Base-by-base conservation (phyloP, 192 early-diverging fungal genomes). In the Entomortierella lignicola region DNA sequence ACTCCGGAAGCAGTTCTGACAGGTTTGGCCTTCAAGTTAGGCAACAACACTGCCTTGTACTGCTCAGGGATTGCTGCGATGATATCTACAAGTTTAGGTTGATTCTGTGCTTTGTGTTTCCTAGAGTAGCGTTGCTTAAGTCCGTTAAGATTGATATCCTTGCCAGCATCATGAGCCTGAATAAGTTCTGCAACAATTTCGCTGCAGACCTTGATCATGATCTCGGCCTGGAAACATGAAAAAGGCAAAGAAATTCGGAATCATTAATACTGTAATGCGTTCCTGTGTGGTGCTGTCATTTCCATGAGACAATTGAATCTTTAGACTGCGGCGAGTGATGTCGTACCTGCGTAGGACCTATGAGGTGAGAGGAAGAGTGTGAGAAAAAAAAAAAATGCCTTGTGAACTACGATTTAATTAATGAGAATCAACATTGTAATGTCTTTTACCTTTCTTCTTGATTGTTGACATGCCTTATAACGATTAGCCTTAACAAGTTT, bases 11-110 rank as follows among this genome's bases (percentile, higher is more conserved):
- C 98, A 1, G 98, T 99, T 57, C 98, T 89, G 44, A 99, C 90
- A 17, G 98, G 98, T 85, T 98, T 98, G 34, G 97, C 98, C 61
- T 94, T 93, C 25, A 99, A 86, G 32, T 88, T 88, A 2, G 96
- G 96, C 20, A 99, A 82, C 17, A 99, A 84, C n/a, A 83, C 84
- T 30, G 91, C 86, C 60, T 89, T 92, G 84, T 98, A 88, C 67
- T 97, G 90, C 80, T 97, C 96, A 2, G 98, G 98, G 65, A 99
- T 98, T 32, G 95, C 98, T 12, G 97, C 95, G 53, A 99, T 98
- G 58, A 99, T 99, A 74, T 99, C 98, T 17, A 97, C 95, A 7
- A 99, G 88, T 64, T 92, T 92, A 12, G 98, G 98, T 83, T 97
- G 96, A 37, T 91, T 90, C 50, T 89, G 86, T 13, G 98, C 87